Base-by-base conservation (phyloP, 805 yeast genomes). In the Ogataea pignaliae region DNA sequence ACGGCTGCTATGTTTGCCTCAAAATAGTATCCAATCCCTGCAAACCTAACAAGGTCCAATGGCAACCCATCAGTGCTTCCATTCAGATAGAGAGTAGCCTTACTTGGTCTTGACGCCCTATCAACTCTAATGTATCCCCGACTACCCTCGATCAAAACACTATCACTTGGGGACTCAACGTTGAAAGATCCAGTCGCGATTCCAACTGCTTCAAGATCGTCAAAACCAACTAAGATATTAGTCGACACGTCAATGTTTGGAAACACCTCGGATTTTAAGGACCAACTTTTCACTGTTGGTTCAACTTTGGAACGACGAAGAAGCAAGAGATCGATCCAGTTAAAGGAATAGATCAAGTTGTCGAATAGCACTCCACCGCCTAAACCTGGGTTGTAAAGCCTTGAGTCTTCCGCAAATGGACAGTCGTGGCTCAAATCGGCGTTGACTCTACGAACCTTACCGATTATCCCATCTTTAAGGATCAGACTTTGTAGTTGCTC, bases 301-400 rank as follows among this genome's bases (percentile, higher is more conserved):
- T 52, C 39, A 57, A 61, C n/a, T 54, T 47, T 32, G 47, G 49
- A 21, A 8, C 28, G 53, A 12, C 67, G 65, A 15, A 68, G 68
- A 41, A 71, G 54, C 17, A 71, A 60, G 8, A 70, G 46, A 41
- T 76, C 57, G 10, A 66, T 62, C 59, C 71, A 78, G 4, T 75
- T 72, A 37, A 75, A 47, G 5, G 79, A 64, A 46, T 79, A 79
- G 37, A 76, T 68, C 2, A 82, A 79, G 42, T 76, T 65, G 55
- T 79, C 84, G 47, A 75, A 67, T 30, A 78, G 55, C 1, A 78
- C 75, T n/a, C 85, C 83, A 11, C 78, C 85, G 9, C 78, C 83
- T 29, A 75, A 63, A 12, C 61, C 55, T 7, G 67, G 70, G 54
- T 72, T 67, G 44, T 72, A 60, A 33, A 74, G 54, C 39, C 82